Percentiles rank a stretch among this genome's conserved stretches.
phyloP scores from a whole-genome alignment of 1,284 basidiomycete species.

The Acaromyces ingoldii region DNA sequence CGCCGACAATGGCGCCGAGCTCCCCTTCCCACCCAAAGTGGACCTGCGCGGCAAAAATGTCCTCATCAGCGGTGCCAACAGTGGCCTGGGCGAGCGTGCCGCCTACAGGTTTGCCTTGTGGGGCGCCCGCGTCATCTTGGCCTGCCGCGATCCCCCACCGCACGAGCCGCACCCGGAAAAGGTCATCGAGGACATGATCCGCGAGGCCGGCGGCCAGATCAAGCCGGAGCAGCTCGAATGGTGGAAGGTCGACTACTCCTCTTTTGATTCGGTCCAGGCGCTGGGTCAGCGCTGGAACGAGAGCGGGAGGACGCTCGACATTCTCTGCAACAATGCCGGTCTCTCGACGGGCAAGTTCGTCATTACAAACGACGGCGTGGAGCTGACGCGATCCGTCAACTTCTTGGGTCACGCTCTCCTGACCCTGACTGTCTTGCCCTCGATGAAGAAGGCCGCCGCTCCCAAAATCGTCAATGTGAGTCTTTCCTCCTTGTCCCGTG shows the following conservation, averaged over 20 bases:
- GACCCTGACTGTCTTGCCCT: slow-evolving; percentile 32
- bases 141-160: slow-evolving; percentile 29
- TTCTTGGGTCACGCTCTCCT: slow-evolving; percentile 32
- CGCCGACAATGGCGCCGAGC: slow-evolving; percentile 7
- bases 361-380: slow-evolving; percentile 36
- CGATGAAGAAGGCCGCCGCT: slow-evolving; percentile 16
- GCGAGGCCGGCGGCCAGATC: neutral
- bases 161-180: slow-evolving; percentile 37
- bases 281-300: slow-evolving; percentile 23
- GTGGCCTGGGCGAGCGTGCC: slow-evolving; percentile 35
- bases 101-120: slow-evolving; percentile 25
- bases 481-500: neutral
- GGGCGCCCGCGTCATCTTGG: slow-evolving; percentile 34
- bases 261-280: slow-evolving; percentile 17
- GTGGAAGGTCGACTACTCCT: slow-evolving; percentile 39
- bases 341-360: slow-evolving; percentile 5
- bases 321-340: slow-evolving; percentile 30
- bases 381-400: slow-evolving; percentile 30
- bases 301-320: slow-evolving; percentile 20
- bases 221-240: slow-evolving; percentile 20
- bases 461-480: slow-evolving; percentile 38
- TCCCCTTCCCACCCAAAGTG: slow-evolving; percentile 16
- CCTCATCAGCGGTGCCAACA: slow-evolving; percentile 32
- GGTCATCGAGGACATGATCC: slow-evolving; percentile 20
- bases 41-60: slow-evolving; percentile 32